phyloP scores from a whole-genome alignment of 2,329 filamentous ascomycete genomes.

The Ambrosiella cleistominuta region DNA sequence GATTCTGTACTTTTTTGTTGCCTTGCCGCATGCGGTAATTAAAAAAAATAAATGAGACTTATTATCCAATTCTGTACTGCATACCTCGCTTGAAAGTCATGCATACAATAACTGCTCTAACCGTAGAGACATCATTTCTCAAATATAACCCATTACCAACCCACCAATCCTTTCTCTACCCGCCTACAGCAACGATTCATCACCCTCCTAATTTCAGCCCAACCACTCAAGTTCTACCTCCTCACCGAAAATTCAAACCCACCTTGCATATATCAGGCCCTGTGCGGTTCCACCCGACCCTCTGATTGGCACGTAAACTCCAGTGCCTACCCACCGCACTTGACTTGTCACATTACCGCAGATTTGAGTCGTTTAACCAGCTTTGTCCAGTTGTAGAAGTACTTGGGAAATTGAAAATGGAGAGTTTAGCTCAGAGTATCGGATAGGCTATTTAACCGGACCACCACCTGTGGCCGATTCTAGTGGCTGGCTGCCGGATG shows the following conservation, averaged over 20 bases:
- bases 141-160: background rate
- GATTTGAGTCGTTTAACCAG: background rate
- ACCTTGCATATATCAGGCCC: background rate
- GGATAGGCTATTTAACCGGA: background rate
- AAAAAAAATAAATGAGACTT: too few species aligned
- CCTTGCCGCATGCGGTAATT: too few species aligned
- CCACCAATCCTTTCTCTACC: background rate
- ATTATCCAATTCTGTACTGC: too few species aligned
- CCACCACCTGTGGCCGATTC: background rate
- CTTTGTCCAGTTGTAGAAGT: background rate
- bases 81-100: too few species aligned
- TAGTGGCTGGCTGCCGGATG: background rate
- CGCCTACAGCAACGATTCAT: background rate
- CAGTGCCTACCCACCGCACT: background rate
- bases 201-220: slow-evolving; percentile 7
- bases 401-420: background rate
- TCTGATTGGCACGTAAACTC: background rate
- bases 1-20: background rate
- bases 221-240: slow-evolving; percentile 1
- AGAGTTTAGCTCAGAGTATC: background rate
- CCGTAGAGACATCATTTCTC: background rate
- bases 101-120: too few species aligned
- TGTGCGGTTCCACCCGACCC: background rate
- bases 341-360: background rate
- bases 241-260: slow-evolving; percentile 5